Conservation (phyloP, 768 basidiomycete species). For the Suillus luteus region DNA sequence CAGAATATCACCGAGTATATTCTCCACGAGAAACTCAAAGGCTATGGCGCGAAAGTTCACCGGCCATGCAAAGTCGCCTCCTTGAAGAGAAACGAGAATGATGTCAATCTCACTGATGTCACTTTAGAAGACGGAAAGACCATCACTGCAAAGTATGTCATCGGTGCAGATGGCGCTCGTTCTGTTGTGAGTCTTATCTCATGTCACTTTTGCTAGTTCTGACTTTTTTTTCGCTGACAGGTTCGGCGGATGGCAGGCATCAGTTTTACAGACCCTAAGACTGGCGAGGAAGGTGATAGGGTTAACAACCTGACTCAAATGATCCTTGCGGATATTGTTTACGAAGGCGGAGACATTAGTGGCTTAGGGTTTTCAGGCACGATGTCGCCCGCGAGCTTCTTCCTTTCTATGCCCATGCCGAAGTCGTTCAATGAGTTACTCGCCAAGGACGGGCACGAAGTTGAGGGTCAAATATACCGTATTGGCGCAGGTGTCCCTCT, state of each 20-base stretch:
- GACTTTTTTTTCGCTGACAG: conserved; percentile 27
- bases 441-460: conserved; percentile 12
- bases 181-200: conserved; percentile 40
- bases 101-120: conserved; percentile 38
- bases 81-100: conserved; percentile 33
- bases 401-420: conserved; percentile 42
- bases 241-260: conserved; percentile 45
- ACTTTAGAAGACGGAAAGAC: conserved; percentile 47
- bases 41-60: conserved; percentile 35
- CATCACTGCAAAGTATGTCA: conserved; percentile 46
- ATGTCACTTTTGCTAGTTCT: background rate
- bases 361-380: conserved; percentile 21
- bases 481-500: conserved; percentile 42
- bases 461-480: conserved; percentile 34
- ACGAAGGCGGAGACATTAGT: conserved; percentile 20
- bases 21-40: conserved; percentile 37
- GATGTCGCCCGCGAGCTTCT: conserved; percentile 33
- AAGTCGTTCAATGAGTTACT: conserved; percentile 25
- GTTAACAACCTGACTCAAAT: conserved; percentile 39
- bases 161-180: conserved; percentile 53
- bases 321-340: conserved; percentile 48
- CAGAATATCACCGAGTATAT: conserved; percentile 47
- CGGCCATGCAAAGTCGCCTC: conserved; percentile 43
- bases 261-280: conserved; percentile 46
- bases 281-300: conserved; percentile 21